Evolutionary conservation across 2,329 filamentous ascomycete genomes (phyloP), one percentile per base, ranked within the genome.

Genomic region (Fusarium bulbicola): DNA sequence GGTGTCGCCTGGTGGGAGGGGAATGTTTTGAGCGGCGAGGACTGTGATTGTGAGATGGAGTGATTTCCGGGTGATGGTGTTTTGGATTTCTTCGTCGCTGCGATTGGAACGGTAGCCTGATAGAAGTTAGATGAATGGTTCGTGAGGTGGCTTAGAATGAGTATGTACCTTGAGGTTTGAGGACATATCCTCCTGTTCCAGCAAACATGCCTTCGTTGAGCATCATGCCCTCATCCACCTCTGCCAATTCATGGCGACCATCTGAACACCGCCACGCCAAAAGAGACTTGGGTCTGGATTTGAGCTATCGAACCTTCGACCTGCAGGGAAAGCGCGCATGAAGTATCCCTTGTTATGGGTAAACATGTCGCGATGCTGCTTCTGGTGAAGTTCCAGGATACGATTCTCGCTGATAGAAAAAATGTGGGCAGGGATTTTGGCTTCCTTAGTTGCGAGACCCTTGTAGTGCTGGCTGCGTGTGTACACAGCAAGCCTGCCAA

Each of bases 241-340:
- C 82, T 99, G 96, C 95, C 96, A 98, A 81, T 99, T 99, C 81
- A 98, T 88, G 24, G 96, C 95, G 10, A 94, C 95, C 95, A 99
- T 98, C 82, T 99, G 96, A 26, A 98, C 95, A 34, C 96, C 96
- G 59, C 93, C 91, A 56, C 95, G 91, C 96, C 96, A 99, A 80
- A 95, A 97, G 47, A 91, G 91, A 72, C 95, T 91, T 2, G 96
- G 96, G 77, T 98, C 95, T 45, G 96, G 96, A 80, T 99, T 99
- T n/a, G 93, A 94, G 49, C 95, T 98, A 77, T 92, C 91, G 59
- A 98, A 87, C 40, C 95, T 91, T 68, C 89, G 88, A 7, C 90
- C 92, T 30, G 92, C 92, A 10, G 96, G 96, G 79, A 98, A 99
- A 15, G 97, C 94, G 39, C 96, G 92, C 90, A 98, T 97, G 74